A percentile compares a stretch with the other conserved stretches of the same genome.
These are phyloP conservation scores for Detonula confervacea DNA, from an alignment of 352 stramenopile species.

Conservation along the genomic window DNA sequence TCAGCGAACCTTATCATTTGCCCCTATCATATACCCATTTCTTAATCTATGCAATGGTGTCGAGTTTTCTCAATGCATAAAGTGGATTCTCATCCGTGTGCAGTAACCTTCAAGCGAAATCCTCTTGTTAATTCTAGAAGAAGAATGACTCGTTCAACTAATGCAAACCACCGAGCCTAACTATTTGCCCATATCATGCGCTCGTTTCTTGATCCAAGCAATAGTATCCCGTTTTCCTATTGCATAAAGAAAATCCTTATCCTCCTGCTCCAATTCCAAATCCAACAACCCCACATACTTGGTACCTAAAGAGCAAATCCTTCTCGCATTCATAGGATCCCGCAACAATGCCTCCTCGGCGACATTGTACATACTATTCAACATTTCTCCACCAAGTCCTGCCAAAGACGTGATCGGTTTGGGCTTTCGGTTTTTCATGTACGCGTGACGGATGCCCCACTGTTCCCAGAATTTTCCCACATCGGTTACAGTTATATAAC, in stretches of 20 bases:
- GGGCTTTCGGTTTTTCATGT: conserved; percentile 10
- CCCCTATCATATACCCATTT: no score
- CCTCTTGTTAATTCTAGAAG: no score
- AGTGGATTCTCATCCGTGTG: no score
- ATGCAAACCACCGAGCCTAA: no score
- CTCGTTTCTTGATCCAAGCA: background rate
- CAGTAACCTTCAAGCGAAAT: no score
- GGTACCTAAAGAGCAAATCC: background rate
- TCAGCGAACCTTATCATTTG: no score
- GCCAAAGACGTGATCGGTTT: background rate
- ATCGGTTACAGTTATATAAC: conserved; percentile 5
- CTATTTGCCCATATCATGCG: background rate
- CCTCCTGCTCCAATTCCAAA: conserved; percentile 8
- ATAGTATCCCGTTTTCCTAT: background rate
- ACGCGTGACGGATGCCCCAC: conserved; percentile 2
- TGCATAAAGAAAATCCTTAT: conserved; percentile 13
- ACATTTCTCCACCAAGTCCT: background rate
- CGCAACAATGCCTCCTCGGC: conserved; percentile 11
- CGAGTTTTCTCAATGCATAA: no score
- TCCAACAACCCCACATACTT: conserved; percentile 14
- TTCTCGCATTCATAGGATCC: background rate
- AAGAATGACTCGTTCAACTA: no score
- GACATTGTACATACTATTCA: background rate
- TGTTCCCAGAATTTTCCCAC: conserved; percentile 2
- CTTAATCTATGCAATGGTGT: no score